Percentiles rank a stretch among this genome's conserved stretches.
Conservation (phyloP, 805 yeast genomes). For the Candida silvatica region DNA sequence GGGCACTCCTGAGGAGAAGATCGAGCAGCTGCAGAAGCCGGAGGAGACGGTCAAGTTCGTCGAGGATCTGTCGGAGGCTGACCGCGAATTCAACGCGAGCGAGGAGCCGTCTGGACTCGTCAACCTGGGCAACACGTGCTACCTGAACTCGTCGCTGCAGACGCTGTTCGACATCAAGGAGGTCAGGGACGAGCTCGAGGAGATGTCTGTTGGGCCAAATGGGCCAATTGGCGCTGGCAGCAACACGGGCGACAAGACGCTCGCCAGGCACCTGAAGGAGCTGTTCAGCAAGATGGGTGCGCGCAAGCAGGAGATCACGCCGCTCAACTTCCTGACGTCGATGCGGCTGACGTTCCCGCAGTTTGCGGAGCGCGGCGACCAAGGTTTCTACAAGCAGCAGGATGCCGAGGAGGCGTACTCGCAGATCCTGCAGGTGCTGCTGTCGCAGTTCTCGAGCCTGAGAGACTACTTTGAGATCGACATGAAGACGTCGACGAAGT, state of each 20-base stretch:
- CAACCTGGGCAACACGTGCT: slow-evolving; percentile 73
- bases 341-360: slow-evolving; percentile 75
- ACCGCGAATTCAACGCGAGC: slow-evolving; percentile 14
- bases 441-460: slow-evolving; percentile 39
- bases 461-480: slow-evolving; percentile 55
- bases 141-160: slow-evolving; percentile 64
- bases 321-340: slow-evolving; percentile 55
- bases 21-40: slow-evolving; percentile 35
- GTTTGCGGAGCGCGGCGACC: slow-evolving; percentile 68
- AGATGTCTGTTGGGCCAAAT: slow-evolving; percentile 12
- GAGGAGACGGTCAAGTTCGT: slow-evolving; percentile 47
- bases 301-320: slow-evolving; percentile 45
- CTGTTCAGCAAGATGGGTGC: slow-evolving; percentile 35
- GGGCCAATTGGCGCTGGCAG: too few relatives aligned
- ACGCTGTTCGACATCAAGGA: slow-evolving; percentile 40
- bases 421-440: slow-evolving; percentile 55
- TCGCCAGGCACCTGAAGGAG: slow-evolving; percentile 29
- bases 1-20: slow-evolving; percentile 75
- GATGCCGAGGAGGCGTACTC: slow-evolving; percentile 97
- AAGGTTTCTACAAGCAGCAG: slow-evolving; percentile 83
- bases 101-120: slow-evolving; percentile 55
- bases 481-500: slow-evolving; percentile 55
- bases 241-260: slow-evolving; percentile 15
- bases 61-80: slow-evolving; percentile 45
- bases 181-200: slow-evolving; percentile 24